Conservation (phyloP, 2,329 filamentous ascomycete genomes). For the Aspergillus viridinutans region DNA sequence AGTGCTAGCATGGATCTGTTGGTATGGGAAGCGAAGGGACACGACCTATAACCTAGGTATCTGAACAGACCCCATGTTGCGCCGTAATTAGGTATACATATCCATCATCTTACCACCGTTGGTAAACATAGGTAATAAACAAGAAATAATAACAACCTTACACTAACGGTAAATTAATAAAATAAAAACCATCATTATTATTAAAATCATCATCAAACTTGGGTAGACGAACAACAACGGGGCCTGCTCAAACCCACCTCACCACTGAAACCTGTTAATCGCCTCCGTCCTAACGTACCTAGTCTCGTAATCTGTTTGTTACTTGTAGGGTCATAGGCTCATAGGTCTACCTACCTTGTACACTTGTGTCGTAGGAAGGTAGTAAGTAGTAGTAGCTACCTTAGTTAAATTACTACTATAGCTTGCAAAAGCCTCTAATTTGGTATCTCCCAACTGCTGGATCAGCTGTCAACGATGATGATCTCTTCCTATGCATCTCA, state of each 20-base stretch:
- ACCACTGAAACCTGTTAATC: not conserved
- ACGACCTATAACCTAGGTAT: too few species aligned
- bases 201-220: constrained; percentile 1
- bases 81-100: not conserved
- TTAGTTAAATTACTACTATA: constrained; percentile 2
- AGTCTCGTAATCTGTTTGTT: not conserved
- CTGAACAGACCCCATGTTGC: too few species aligned
- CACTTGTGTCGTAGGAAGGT: not conserved
- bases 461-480: constrained; percentile 24
- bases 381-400: not conserved
- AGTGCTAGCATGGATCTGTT: too few species aligned
- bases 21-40: too few species aligned
- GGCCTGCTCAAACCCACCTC: constrained; percentile 7
- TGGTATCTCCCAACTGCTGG: constrained; percentile 13
- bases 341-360: not conserved
- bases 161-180: not conserved
- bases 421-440: constrained; percentile 16
- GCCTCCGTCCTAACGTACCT: not conserved
- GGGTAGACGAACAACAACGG: constrained; percentile 4
- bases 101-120: not conserved
- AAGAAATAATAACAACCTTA: not conserved
- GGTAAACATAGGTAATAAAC: not conserved
- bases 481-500: constrained; percentile 21
- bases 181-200: constrained; percentile 2
- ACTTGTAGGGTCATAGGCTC: not conserved